A percentile compares a stretch with the other conserved stretches of the same genome.
These are phyloP conservation scores for Pseudogymnoascus sp. DNA, from an alignment of 2,329 filamentous ascomycete genomes.

Conservation along the genomic window DNA sequence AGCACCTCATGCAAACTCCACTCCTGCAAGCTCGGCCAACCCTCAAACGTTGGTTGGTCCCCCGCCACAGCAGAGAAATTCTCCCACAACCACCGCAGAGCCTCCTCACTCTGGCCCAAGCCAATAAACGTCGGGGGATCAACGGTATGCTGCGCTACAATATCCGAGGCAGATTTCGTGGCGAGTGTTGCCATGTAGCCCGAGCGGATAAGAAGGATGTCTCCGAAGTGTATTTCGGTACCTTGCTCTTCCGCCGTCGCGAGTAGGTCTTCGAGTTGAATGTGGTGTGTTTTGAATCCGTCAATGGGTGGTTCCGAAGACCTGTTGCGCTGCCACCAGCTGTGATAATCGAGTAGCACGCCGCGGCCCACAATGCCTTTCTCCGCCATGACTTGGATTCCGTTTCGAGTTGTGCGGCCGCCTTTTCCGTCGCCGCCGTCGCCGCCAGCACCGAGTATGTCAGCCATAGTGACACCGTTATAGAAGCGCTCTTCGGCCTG, in stretches of 20 bases:
- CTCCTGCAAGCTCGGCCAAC: conserved; percentile 22
- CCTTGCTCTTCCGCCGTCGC: conserved; percentile 36
- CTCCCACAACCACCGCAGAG: conserved; percentile 33
- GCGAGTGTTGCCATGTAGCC: conserved; percentile 31
- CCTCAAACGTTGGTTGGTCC: conserved; percentile 33
- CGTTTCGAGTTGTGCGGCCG: conserved; percentile 28
- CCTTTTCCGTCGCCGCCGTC: conserved; percentile 20
- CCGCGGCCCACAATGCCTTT: conserved; percentile 46
- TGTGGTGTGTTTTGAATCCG: conserved; percentile 28
- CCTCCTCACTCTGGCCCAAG: conserved; percentile 34
- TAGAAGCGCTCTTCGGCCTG: conserved; percentile 35
- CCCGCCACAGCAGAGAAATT: conserved; percentile 34
- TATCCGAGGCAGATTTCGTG: conserved; percentile 26
- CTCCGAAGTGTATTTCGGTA: conserved; percentile 38
- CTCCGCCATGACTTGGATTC: conserved; percentile 40
- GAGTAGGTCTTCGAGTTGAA: conserved; percentile 32
- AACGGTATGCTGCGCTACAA: conserved; percentile 27
- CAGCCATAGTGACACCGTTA: conserved; percentile 32
- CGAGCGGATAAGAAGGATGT: conserved; percentile 40
- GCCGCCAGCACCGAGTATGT: conserved; percentile 20
- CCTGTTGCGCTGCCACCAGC: conserved; percentile 29
- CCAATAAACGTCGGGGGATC: conserved; percentile 36
- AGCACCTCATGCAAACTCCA: conserved; percentile 32
- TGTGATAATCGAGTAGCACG: conserved; percentile 42
- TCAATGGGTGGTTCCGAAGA: conserved; percentile 29